Percentiles rank a stretch among this genome's conserved stretches.
Conservation (phyloP, 1,139 yeast genomes). For the Pneumocystis carinii region DNA sequence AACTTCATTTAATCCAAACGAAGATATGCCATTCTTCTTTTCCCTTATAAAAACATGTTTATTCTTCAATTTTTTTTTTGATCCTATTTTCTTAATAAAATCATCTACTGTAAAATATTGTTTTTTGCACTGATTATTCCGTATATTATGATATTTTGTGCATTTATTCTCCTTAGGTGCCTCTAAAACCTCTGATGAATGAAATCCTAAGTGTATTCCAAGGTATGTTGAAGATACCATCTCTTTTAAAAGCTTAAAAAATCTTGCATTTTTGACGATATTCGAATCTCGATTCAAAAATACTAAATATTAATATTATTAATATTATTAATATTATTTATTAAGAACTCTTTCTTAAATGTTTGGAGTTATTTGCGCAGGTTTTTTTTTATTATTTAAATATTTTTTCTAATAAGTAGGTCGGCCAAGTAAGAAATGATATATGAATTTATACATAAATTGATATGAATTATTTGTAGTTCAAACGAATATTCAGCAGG, state of each 20-base stretch:
- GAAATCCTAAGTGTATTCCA: background rate
- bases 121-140: background rate
- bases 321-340: background rate
- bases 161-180: background rate
- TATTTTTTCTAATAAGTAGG: slow-evolving; percentile 1
- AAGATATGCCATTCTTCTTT: background rate
- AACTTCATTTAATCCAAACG: background rate
- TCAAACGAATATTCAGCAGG: slow-evolving; percentile 32
- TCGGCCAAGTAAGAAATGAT: background rate
- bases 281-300: background rate
- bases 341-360: slow-evolving; percentile 15
- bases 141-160: background rate
- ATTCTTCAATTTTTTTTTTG: background rate
- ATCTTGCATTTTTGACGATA: background rate
- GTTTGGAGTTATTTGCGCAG: slow-evolving; percentile 36
- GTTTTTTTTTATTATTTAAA: slow-evolving; percentile 24
- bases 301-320: background rate
- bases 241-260: background rate
- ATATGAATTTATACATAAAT: background rate
- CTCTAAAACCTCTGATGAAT: background rate
- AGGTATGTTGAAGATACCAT: background rate
- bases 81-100: background rate
- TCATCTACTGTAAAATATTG: background rate
- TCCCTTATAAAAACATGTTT: background rate
- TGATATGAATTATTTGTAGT: slow-evolving; percentile 14